Percentiles rank a stretch among this genome's conserved stretches.
Conservation (phyloP, 2,329 filamentous ascomycete genomes). For the Nannizziopsis barbatae region DNA sequence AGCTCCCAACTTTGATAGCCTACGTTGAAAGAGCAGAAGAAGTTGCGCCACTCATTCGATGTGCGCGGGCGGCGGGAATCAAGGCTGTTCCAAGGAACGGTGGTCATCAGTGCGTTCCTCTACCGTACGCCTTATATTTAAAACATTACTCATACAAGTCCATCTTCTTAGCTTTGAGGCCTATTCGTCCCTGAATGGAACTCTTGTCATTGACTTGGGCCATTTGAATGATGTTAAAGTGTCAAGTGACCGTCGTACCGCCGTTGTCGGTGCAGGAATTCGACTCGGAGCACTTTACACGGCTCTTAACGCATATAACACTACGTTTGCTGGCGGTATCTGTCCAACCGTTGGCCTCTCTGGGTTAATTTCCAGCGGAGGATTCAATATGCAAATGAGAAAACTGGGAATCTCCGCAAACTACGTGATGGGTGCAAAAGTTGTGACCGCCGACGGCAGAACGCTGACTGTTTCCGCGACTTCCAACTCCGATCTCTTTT, state of each 20-base stretch:
- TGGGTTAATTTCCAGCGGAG: conserved; percentile 51
- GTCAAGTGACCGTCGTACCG: conserved; percentile 22
- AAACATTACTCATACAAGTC: neutral
- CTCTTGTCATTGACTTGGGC: conserved; percentile 16
- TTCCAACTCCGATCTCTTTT: conserved; percentile 49
- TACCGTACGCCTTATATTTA: neutral
- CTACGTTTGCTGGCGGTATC: conserved; percentile 42
- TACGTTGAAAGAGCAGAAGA: conserved; percentile 3
- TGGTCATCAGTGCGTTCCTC: conserved; percentile 3
- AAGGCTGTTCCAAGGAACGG: conserved; percentile 3
- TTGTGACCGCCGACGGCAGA: conserved; percentile 42
- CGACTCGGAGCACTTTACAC: conserved; percentile 26
- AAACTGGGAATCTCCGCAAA: conserved; percentile 47
- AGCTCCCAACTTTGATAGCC: neutral
- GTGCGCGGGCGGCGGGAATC: neutral
- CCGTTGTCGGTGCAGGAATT: conserved; percentile 25
- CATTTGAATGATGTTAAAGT: conserved; percentile 22
- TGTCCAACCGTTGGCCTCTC: conserved; percentile 47
- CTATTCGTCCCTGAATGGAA: conserved; percentile 15
- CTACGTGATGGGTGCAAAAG: conserved; percentile 46
- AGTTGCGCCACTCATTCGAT: conserved; percentile 2
- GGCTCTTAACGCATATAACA: conserved; percentile 17
- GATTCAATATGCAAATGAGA: conserved; percentile 45
- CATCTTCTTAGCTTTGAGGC: conserved; percentile 11
- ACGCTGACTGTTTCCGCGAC: conserved; percentile 38